phyloP scores from a whole-genome alignment of 2,329 filamentous ascomycete genomes.

The Diaporthe citrichinensis region DNA sequence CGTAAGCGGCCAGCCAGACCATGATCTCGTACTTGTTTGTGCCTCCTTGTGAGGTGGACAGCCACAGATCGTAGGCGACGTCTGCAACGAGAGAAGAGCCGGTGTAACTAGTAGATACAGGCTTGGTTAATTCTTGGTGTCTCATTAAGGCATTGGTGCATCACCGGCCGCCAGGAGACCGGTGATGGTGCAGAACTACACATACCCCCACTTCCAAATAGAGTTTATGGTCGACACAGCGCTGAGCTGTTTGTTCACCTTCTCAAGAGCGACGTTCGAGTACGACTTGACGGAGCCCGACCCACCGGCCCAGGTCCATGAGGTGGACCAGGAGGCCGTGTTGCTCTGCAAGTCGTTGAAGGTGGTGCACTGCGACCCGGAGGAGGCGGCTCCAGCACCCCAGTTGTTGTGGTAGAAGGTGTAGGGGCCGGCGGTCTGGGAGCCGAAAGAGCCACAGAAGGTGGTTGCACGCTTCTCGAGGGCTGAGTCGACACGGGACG shows the following conservation, averaged over 20 bases:
- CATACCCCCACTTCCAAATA: conserved; percentile 56
- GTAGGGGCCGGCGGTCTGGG: conserved; percentile 47
- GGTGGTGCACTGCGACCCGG: conserved; percentile 59
- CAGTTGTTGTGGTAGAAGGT: conserved; percentile 68
- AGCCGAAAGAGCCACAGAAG: conserved; percentile 28
- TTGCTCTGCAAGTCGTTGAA: conserved; percentile 53
- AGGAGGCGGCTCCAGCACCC: conserved; percentile 54
- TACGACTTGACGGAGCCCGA: conserved; percentile 60
- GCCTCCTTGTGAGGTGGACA: conserved; percentile 59
- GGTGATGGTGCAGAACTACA: not conserved
- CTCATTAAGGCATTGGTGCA: too few relatives aligned
- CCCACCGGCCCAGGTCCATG: conserved; percentile 59
- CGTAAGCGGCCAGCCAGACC: conserved; percentile 72
- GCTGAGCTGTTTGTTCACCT: conserved; percentile 51
- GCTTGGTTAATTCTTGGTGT: not conserved
- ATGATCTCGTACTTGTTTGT: conserved; percentile 72
- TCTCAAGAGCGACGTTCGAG: conserved; percentile 57
- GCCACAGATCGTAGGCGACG: conserved; percentile 74
- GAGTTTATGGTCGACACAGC: conserved; percentile 53
- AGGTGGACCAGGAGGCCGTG: conserved; percentile 58
- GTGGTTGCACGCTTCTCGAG: conserved; percentile 35
- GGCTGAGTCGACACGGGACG: conserved; percentile 31
- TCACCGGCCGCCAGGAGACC: not conserved
- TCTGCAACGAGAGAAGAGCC: conserved; percentile 61
- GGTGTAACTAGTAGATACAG: conserved; percentile 47